Base-by-base conservation (phyloP, 306 rosid species). In the Dryas alaskensis region DNA sequence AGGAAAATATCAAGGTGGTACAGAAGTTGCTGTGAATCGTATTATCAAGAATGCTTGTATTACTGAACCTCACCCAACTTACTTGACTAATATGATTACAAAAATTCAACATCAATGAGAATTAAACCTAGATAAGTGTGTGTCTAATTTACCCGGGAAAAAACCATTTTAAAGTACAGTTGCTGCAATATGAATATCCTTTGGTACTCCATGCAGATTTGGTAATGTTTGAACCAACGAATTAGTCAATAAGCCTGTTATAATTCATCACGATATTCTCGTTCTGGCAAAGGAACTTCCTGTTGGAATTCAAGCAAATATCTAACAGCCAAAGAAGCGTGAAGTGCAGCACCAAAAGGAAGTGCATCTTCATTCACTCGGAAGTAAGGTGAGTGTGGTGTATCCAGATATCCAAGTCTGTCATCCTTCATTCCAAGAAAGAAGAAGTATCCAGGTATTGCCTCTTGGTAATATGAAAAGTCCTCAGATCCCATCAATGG, bases 281-380 rank as follows among this genome's bases (percentile, higher is more conserved):
- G 82, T 49, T 67, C 81, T 1, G 61, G 78, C 45, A 12, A 54
- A 42, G 82, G 16, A 54, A 43, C 68, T 39, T 78, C 76, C 57
- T 73, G 75, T 46, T 78, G 87, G 78, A 78, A 50, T 37, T 81
- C 78, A 19, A 72, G 82, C 77, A 93, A 91, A 78, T 83, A 91
- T 53, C 73, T 86, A 46, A 81, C 59, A 57, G 96, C 97, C 59
- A 93, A 71, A 47, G 94, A 86, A 65, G 98, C 98, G 71, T 91
- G 97, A 80, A 93, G 91, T 31, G 98, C 94, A 76, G 97, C 97
- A 3, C 97, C 97, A 54, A 84, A 88, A 64, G 92, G 87, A 52
- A 91, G 81, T 57, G 73, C 91, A 47, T 85, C 96, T 87, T 91
- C 98, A 4, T 89, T 89, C 82, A 89, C 57, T 53, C 66, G 65